Evolutionary conservation across 345 rosid species (phyloP), one percentile per base, ranked within the genome.

Genomic region (Sisymbrium altissimum): DNA sequence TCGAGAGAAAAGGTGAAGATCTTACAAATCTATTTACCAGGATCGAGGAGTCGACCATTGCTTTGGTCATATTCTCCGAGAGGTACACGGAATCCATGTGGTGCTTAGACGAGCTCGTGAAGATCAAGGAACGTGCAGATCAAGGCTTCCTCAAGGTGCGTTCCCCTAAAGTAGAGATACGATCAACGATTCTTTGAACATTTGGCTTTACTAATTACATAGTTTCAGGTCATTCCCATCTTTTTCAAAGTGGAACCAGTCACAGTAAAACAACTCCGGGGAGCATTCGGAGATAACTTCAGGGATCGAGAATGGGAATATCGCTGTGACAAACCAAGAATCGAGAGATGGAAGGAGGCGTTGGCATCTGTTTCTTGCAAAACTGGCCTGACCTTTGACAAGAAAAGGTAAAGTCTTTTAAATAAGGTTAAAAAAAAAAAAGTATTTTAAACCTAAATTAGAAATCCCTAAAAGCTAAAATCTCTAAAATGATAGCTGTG

Each of bases 21-120:
- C 40, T 32, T 9, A 43, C 23, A 9, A 32, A 46, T 46, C 53
- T 46, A 19, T 43, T 64, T 3, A 17, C 7, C 9, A 64, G 38
- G 25, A 64, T 64, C 9, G 68, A 64, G 52, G 54, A 64, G 68
- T 44, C 54, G 27, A 64, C 40, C 54, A 44, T 64, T 1, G 68
- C 53, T 0, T 11, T 64, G 3, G 52, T 43, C 6, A 43, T 64
- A 21, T 64, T 64, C 54, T 64, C 68, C 13, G 15, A 27, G 14
- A 27, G 40, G n/a, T 64, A 64, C 54, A 14, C 54, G 3, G 53
- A 23, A 29, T 64, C 68, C 1, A 64, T 1, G 15, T 64, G 53
- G 53, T 64, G 68, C 14, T 43, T 43, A n/a, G 48, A 43, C 48
- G 48, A 43, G 48, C 48, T 43, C 18, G 17, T 43, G 2, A 27